phyloP scores from a whole-genome alignment of 345 rosid species.

The Eucalyptus urophylla region DNA sequence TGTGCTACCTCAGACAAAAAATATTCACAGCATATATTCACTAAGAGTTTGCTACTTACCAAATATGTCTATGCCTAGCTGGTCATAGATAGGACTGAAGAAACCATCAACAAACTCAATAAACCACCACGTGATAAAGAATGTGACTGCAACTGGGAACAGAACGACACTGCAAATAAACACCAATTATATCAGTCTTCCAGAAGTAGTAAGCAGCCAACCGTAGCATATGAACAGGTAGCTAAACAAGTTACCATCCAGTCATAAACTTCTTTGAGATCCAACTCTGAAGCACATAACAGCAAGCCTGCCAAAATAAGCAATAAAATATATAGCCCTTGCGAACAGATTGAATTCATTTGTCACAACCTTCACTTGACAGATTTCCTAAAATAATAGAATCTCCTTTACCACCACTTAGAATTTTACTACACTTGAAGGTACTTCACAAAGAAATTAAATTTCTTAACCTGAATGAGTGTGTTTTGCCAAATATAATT shows the following conservation, averaged over 20 bases:
- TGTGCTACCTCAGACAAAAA: background rate
- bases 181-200: constrained; percentile 4
- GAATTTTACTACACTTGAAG: background rate
- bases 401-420: background rate
- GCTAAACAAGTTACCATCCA: constrained; percentile 36
- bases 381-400: background rate
- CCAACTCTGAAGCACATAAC: constrained; percentile 62
- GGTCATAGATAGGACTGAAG: constrained; percentile 62
- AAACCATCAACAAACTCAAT: constrained; percentile 66
- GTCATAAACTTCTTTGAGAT: constrained; percentile 71
- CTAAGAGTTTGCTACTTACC: constrained; percentile 16
- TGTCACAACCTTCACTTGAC: background rate
- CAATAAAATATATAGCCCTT: background rate
- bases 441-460: background rate
- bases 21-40: background rate
- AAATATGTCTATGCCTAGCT: constrained; percentile 48
- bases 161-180: constrained; percentile 53
- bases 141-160: constrained; percentile 63
- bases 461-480: background rate
- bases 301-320: constrained; percentile 44
- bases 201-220: background rate
- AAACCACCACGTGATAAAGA: constrained; percentile 68
- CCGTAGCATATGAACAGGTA: background rate
- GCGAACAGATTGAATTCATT: background rate
- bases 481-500: background rate